Evolutionary conservation across 371 early-diverging fungal species (phyloP).

Genomic region (Zancudomyces culisetae): DNA sequence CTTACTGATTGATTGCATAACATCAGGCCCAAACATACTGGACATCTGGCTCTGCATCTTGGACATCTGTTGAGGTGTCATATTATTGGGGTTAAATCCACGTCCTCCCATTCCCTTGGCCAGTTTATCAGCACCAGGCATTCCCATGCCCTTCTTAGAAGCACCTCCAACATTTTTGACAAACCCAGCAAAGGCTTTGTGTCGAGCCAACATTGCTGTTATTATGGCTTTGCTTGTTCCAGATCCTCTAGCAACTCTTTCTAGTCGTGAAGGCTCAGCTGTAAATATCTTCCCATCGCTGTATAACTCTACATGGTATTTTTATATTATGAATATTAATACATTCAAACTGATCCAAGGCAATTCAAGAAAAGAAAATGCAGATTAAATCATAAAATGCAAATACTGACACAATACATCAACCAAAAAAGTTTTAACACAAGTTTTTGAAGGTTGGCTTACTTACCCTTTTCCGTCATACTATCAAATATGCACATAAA

Average conservation of each 20-base stretch:
- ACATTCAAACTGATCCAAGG: too few relatives aligned
- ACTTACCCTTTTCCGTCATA: constrained; percentile 64
- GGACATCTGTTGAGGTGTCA: constrained; percentile 34
- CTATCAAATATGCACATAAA: constrained; percentile 95
- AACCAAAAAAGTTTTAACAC: too few relatives aligned
- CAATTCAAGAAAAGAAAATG: too few relatives aligned
- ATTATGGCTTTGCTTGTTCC: constrained; percentile 77
- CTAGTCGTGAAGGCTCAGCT: constrained; percentile 53
- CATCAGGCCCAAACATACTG: constrained; percentile 49
- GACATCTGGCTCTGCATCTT: constrained; percentile 48
- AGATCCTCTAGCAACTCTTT: constrained; percentile 81
- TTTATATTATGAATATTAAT: background rate
- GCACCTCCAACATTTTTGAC: constrained; percentile 95
- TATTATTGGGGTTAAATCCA: constrained; percentile 15
- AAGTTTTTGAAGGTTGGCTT: background rate
- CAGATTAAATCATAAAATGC: too few relatives aligned
- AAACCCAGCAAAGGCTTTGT: constrained; percentile 70
- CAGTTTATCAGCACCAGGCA: too few relatives aligned
- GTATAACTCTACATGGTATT: constrained; percentile 49
- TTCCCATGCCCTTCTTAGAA: constrained; percentile 37
- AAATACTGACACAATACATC: too few relatives aligned
- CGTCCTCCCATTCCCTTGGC: constrained; percentile 4
- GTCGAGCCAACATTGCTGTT: constrained; percentile 64
- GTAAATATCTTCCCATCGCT: constrained; percentile 78
- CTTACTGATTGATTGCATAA: constrained; percentile 49